Base-by-base conservation (phyloP, 768 basidiomycete genomes). In the Tricholoma matsutake region DNA sequence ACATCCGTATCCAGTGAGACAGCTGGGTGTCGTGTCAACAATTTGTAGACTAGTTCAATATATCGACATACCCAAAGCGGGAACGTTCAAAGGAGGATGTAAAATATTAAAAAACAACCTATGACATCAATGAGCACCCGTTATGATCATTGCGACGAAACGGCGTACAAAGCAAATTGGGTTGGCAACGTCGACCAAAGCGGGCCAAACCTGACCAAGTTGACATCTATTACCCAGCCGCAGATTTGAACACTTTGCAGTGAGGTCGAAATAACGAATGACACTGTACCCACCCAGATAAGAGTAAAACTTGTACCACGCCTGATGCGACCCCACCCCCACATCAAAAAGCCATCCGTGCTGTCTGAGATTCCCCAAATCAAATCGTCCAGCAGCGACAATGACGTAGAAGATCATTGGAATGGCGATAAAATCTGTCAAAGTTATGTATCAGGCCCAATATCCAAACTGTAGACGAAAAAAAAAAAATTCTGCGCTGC, bases 341-440 rank as follows among this genome's bases (percentile, higher is more conserved):
- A 92, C 81, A 68, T 96, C 89, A 65, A 98, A 98, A 28, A 99
- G 71, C 95, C 95, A 98, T 0, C 96, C 92, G 0, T 75, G 70
- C 6, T 69, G 68, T 16, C 96, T 79, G 14, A 99, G 76, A 11
- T 72, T 70, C 2, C 68, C 72, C 7, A 97, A 74, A 66, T 91
- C 77, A 41, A 92, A 73, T 16, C 81, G 76, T 0, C 83, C 86
- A 14, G 85, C 83, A 0, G 81, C 78, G 2, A 95, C 84, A 51
- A 94, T 78, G 58, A 91, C 68, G 71, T 98, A 98, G 75, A 99
- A 98, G 5, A 93, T 62, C 54, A 84, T 65, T 1, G 94, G 93
- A 61, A 98, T 94, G 43, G 82, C 68, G 54, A 92, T 72, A 71
- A 94, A 94, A 76, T 92, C 92, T 94, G 61, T 7, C 10, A 1